Percentiles rank a stretch among this genome's conserved stretches.
phyloP scores from a whole-genome alignment of 2,329 filamentous ascomycete species.

The Claviceps sorghi region DNA sequence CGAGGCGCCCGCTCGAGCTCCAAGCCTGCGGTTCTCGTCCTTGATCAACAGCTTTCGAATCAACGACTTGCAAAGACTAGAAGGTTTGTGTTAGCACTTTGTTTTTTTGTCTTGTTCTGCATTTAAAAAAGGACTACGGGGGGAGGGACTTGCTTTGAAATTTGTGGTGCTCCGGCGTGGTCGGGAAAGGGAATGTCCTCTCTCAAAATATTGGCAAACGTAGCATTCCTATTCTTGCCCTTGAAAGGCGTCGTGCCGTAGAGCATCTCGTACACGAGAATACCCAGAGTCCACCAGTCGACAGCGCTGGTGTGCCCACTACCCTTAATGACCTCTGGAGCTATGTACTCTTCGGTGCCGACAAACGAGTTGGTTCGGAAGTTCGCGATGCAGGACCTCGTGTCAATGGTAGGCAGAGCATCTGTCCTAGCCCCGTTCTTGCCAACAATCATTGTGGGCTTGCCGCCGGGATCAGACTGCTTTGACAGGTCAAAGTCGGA shows the following conservation, averaged over 20 bases:
- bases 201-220: slow-evolving; percentile 90
- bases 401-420: slow-evolving; percentile 91
- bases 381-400: slow-evolving; percentile 93
- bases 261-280: slow-evolving; percentile 96
- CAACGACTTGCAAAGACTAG: slow-evolving; percentile 83
- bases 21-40: slow-evolving; percentile 84
- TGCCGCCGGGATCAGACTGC: slow-evolving; percentile 89
- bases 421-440: slow-evolving; percentile 76
- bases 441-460: slow-evolving; percentile 93
- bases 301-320: slow-evolving; percentile 97
- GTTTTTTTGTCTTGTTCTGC: not conserved
- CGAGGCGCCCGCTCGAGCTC: slow-evolving; percentile 85
- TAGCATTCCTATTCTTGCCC: slow-evolving; percentile 95
- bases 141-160: slow-evolving; percentile 80
- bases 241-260: slow-evolving; percentile 98
- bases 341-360: slow-evolving; percentile 97
- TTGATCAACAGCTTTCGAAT: slow-evolving; percentile 97
- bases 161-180: slow-evolving; percentile 65
- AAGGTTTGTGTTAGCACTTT: not conserved
- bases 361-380: slow-evolving; percentile 98
- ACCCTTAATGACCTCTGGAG: slow-evolving; percentile 95
- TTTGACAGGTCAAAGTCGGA: slow-evolving; percentile 98
- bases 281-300: slow-evolving; percentile 98
- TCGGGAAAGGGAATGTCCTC: slow-evolving; percentile 96
- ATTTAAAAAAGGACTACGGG: too few relatives aligned